These are phyloP conservation scores for Colletotrichum aenigma DNA, from an alignment of 2,329 filamentous ascomycete genomes.

Conservation along the genomic window DNA sequence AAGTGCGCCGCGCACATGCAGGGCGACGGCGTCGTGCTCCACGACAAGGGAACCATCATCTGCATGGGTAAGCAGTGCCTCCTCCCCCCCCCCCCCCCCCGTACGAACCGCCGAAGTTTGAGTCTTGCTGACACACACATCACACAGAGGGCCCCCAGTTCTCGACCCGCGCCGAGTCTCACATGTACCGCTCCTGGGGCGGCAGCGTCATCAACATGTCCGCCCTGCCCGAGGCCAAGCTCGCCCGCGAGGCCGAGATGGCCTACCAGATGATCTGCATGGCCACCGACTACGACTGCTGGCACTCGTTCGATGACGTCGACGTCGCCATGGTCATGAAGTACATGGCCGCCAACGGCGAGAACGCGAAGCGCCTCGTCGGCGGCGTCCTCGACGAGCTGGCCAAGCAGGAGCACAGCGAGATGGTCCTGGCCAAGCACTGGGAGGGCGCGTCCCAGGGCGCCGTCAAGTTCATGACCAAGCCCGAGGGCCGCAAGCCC, in stretches of 20 bases:
- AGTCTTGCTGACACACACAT: neutral
- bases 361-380: slow-evolving; percentile 86
- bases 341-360: slow-evolving; percentile 91
- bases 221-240: slow-evolving; percentile 90
- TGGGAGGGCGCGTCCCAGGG: slow-evolving; percentile 77
- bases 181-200: slow-evolving; percentile 94
- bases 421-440: slow-evolving; percentile 81
- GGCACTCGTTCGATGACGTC: slow-evolving; percentile 83
- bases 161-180: slow-evolving; percentile 91
- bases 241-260: slow-evolving; percentile 94
- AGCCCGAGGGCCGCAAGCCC: slow-evolving; percentile 72
- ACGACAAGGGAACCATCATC: slow-evolving; percentile 83
- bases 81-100: neutral
- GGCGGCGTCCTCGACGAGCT: slow-evolving; percentile 88
- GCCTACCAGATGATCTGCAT: slow-evolving; percentile 99
- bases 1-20: slow-evolving; percentile 76
- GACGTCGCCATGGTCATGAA: slow-evolving; percentile 97
- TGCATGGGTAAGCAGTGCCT: slow-evolving; percentile 75
- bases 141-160: slow-evolving; percentile 91
- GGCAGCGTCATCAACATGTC: slow-evolving; percentile 99
- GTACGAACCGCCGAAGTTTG: neutral
- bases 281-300: slow-evolving; percentile 99
- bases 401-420: slow-evolving; percentile 74
- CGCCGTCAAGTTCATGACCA: slow-evolving; percentile 82
- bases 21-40: slow-evolving; percentile 83